A percentile compares a stretch with the other conserved stretches of the same genome.
Conservation (phyloP, 306 rosid species). For the Trichosanthes truncata region DNA sequence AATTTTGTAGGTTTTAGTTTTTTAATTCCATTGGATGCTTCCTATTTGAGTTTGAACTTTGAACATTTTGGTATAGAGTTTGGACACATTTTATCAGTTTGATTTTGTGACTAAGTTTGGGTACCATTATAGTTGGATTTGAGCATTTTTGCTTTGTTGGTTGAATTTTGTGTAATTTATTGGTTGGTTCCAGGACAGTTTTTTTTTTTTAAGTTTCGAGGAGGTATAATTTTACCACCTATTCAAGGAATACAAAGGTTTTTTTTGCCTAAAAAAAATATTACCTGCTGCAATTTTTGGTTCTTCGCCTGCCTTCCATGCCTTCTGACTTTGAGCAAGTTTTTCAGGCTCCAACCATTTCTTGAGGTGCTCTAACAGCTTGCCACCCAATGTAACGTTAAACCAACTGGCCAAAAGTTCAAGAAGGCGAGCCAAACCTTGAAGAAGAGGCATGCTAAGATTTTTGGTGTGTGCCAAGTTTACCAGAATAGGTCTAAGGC, state of each 20-base stretch:
- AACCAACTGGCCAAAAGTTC: constrained; percentile 96
- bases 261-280: neutral
- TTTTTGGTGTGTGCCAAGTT: constrained; percentile 95
- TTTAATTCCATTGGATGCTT: neutral
- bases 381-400: constrained; percentile 91
- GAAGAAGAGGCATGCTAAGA: constrained; percentile 96
- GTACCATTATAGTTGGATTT: neutral
- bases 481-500: constrained; percentile 96
- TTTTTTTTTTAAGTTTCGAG: neutral
- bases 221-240: neutral
- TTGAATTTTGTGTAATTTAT: neutral
- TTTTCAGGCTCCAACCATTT: constrained; percentile 99
- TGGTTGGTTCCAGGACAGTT: neutral
- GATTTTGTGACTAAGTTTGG: neutral
- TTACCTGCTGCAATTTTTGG: constrained; percentile 99
- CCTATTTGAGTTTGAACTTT: neutral
- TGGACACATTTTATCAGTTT: neutral
- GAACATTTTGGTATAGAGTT: neutral
- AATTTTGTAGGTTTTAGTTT: neutral
- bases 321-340: constrained; percentile 86
- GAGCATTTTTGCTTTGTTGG: neutral
- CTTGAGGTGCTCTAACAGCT: constrained; percentile 86
- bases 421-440: constrained; percentile 95
- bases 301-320: constrained; percentile 99
- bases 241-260: neutral